Evolutionary conservation across 2,329 filamentous ascomycete genomes (phyloP).

Genomic region (Stachybotrys echinatus): DNA sequence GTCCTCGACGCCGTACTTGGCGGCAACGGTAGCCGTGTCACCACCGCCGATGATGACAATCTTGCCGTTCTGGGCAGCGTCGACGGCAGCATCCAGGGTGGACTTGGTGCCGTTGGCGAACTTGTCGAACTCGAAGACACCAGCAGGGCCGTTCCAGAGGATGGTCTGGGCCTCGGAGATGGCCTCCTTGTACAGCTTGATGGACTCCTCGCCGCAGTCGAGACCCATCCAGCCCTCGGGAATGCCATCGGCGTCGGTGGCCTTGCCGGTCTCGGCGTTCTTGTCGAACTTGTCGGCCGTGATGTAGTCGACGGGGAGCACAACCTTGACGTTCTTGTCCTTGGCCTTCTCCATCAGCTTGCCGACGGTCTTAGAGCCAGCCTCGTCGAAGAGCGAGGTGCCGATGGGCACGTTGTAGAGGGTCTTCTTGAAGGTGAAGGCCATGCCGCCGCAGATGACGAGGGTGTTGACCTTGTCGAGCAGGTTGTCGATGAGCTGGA

Average conservation of each 20-base stretch:
- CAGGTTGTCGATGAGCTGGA: constrained; percentile 98
- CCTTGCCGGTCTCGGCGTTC: constrained; percentile 74
- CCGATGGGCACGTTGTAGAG: constrained; percentile 86
- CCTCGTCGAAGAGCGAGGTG: constrained; percentile 87
- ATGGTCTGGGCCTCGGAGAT: constrained; percentile 91
- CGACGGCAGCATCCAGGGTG: constrained; percentile 83
- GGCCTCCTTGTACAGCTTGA: constrained; percentile 81
- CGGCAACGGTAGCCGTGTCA: constrained; percentile 95
- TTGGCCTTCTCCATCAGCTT: constrained; percentile 92
- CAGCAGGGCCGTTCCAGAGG: constrained; percentile 96
- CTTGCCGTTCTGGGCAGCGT: constrained; percentile 67
- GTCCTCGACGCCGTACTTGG: constrained; percentile 93
- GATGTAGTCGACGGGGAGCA: constrained; percentile 91
- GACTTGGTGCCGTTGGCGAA: constrained; percentile 91
- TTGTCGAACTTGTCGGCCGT: constrained; percentile 92
- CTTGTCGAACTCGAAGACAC: constrained; percentile 95
- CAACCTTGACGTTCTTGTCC: constrained; percentile 91
- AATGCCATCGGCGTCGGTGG: constrained; percentile 83
- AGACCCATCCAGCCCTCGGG: constrained; percentile 98
- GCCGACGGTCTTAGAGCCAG: constrained; percentile 84
- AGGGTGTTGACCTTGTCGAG: constrained; percentile 97
- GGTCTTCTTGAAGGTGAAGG: constrained; percentile 99
- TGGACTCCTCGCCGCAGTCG: constrained; percentile 84
- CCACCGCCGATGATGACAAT: constrained; percentile 98
- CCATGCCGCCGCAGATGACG: constrained; percentile 96